Evolutionary conservation across 257 asterid species (phyloP).

Genomic region (Verbena officinalis): DNA sequence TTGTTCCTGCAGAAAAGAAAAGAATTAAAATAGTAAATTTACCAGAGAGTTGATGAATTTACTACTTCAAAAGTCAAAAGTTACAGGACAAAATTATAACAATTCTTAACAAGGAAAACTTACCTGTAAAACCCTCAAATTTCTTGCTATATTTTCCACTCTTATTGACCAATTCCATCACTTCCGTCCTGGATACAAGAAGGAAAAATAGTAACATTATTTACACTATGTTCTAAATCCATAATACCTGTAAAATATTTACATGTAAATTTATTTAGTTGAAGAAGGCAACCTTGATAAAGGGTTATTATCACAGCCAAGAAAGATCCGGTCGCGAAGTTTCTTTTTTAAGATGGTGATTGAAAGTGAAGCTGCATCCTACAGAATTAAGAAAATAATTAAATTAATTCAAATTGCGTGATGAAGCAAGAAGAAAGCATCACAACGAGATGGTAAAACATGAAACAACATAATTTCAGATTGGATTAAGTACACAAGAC

Average conservation of each 20-base stretch:
- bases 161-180: slow-evolving; percentile 62
- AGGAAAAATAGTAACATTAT: not conserved
- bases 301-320: slow-evolving; percentile 80
- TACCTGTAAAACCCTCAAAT: slow-evolving; percentile 65
- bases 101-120: not conserved
- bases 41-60: not conserved
- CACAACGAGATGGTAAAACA: too few species aligned
- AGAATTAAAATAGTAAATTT: not conserved
- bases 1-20: slow-evolving; percentile 49
- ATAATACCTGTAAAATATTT: not conserved
- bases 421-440: not conserved
- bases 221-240: not conserved
- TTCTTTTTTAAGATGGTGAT: slow-evolving; percentile 55
- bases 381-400: slow-evolving; percentile 11
- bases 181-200: slow-evolving; percentile 55
- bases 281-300: slow-evolving; percentile 51
- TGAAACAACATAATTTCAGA: too few species aligned
- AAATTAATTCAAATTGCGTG: not conserved
- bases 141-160: slow-evolving; percentile 64
- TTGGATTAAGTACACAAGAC: too few species aligned
- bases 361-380: slow-evolving; percentile 82
- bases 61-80: not conserved
- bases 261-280: not conserved
- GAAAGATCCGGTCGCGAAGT: slow-evolving; percentile 47
- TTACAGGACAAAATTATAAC: not conserved